phyloP scores from a whole-genome alignment of 2,329 filamentous ascomycete species.

The Thermothelomyces thermophilus region DNA sequence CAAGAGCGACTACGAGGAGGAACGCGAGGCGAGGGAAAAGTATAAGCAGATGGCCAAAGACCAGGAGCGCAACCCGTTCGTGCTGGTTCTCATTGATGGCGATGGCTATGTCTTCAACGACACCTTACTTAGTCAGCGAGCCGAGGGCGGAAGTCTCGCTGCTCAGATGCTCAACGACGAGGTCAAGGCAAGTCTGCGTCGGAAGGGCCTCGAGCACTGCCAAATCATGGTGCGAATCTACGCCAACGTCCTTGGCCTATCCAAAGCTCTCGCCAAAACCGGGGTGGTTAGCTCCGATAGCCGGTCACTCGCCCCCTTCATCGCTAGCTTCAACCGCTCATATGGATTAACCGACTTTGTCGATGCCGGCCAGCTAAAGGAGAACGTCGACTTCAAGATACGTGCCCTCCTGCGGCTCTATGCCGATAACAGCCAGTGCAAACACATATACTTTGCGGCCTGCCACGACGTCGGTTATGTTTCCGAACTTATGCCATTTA shows the following conservation, averaged over 20 bases:
- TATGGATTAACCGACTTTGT: constrained; percentile 55
- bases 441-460: constrained; percentile 57
- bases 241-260: constrained; percentile 48
- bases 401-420: constrained; percentile 44
- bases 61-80: constrained; percentile 50
- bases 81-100: constrained; percentile 55
- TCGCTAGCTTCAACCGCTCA: constrained; percentile 50
- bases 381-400: constrained; percentile 55
- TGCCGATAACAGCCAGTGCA: constrained; percentile 53
- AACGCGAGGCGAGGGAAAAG: constrained; percentile 45
- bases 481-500: constrained; percentile 47
- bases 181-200: constrained; percentile 42
- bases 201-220: constrained; percentile 42
- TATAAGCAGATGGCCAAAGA: constrained; percentile 48
- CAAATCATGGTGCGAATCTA: constrained; percentile 51
- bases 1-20: constrained; percentile 52
- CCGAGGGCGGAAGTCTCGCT: constrained; percentile 49
- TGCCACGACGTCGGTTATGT: constrained; percentile 56
- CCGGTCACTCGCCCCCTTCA: constrained; percentile 49
- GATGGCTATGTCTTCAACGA: constrained; percentile 55
- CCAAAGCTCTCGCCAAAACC: constrained; percentile 41
- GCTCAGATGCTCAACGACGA: constrained; percentile 47
- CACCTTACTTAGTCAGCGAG: constrained; percentile 38
- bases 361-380: constrained; percentile 55
- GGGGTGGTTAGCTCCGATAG: constrained; percentile 48